These are phyloP conservation scores for Nicotiana obtusifolia DNA, from an alignment of 257 asterid species.

Conservation along the genomic window DNA sequence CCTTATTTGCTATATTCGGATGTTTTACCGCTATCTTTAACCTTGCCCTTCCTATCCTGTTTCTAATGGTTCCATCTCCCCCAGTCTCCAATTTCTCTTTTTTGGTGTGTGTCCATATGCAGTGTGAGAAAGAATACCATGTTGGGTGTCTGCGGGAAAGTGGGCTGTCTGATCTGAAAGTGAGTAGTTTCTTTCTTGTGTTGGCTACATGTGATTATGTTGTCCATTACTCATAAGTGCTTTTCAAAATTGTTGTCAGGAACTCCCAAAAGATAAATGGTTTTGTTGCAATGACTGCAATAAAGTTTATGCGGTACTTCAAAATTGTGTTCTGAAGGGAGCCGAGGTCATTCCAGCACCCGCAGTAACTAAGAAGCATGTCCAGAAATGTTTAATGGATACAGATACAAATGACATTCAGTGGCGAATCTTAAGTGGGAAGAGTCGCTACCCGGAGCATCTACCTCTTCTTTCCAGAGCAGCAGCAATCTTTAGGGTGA, in stretches of 20 bases:
- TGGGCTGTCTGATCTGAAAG: slow-evolving; percentile 83
- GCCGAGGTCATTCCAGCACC: slow-evolving; percentile 61
- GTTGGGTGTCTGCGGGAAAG: slow-evolving; percentile 89
- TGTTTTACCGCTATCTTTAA: slow-evolving; percentile 1
- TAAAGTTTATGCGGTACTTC: slow-evolving; percentile 60
- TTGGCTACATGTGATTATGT: slow-evolving; percentile 9
- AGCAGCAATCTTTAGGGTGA: slow-evolving; percentile 90
- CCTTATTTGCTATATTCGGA: not conserved
- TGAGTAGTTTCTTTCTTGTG: slow-evolving; percentile 25
- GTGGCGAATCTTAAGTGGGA: slow-evolving; percentile 86
- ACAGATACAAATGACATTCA: slow-evolving; percentile 40
- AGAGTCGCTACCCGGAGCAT: slow-evolving; percentile 74
- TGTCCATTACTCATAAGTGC: slow-evolving; percentile 16
- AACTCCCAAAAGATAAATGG: slow-evolving; percentile 96
- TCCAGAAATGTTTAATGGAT: slow-evolving; percentile 39
- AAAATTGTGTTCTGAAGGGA: slow-evolving; percentile 43
- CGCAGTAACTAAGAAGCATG: slow-evolving; percentile 45
- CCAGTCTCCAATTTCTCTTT: not conserved
- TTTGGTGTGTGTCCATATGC: slow-evolving; percentile 3
- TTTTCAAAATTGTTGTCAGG: slow-evolving; percentile 42
- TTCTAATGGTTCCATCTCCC: not conserved
- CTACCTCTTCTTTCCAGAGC: slow-evolving; percentile 79
- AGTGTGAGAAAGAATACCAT: slow-evolving; percentile 99
- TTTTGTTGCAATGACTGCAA: slow-evolving; percentile 80
- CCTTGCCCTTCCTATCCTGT: not conserved